These are phyloP conservation scores for Vanrija pseudolonga DNA, from an alignment of 1,284 basidiomycete species.

Conservation along the genomic window DNA sequence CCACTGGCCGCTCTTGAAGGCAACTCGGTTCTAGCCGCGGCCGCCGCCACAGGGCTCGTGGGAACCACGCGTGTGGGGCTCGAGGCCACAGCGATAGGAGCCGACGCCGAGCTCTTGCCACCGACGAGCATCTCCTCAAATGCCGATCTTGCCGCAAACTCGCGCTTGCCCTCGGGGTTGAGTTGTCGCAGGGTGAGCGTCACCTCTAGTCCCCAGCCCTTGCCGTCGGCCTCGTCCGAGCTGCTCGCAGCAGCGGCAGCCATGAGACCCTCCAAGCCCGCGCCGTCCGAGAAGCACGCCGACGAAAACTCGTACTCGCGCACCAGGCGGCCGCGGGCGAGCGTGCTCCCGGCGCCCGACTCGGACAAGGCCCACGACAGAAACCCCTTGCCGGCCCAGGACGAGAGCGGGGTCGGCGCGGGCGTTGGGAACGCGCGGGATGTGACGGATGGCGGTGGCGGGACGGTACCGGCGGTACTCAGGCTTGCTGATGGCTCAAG, in stretches of 20 bases:
- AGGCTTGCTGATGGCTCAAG: conserved; percentile 28
- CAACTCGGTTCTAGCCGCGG: too few relatives aligned
- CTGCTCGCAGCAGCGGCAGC: conserved; percentile 20
- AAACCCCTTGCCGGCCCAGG: conserved; percentile 43
- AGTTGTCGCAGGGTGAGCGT: conserved; percentile 37
- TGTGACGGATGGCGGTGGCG: not conserved
- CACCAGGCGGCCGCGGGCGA: conserved; percentile 35
- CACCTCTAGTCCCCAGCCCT: conserved; percentile 45
- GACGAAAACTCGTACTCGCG: conserved; percentile 40
- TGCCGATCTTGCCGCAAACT: conserved; percentile 30
- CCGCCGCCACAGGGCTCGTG: not conserved
- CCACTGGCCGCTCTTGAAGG: not conserved
- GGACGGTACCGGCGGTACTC: conserved; percentile 13
- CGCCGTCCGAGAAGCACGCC: conserved; percentile 25
- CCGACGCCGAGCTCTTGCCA: conserved; percentile 14
- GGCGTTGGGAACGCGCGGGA: conserved; percentile 4
- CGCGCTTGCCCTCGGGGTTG: conserved; percentile 36
- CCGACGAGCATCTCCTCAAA: conserved; percentile 38
- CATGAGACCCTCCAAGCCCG: conserved; percentile 42
- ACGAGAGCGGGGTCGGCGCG: conserved; percentile 2
- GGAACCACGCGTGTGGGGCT: conserved; percentile 1
- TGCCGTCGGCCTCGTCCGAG: conserved; percentile 30
- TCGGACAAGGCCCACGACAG: conserved; percentile 41
- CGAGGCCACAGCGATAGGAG: conserved; percentile 10
- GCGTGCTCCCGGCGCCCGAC: conserved; percentile 23